Evolutionary conservation across 352 stramenopile species (phyloP).

Genomic region (Globisporangium canariense): DNA sequence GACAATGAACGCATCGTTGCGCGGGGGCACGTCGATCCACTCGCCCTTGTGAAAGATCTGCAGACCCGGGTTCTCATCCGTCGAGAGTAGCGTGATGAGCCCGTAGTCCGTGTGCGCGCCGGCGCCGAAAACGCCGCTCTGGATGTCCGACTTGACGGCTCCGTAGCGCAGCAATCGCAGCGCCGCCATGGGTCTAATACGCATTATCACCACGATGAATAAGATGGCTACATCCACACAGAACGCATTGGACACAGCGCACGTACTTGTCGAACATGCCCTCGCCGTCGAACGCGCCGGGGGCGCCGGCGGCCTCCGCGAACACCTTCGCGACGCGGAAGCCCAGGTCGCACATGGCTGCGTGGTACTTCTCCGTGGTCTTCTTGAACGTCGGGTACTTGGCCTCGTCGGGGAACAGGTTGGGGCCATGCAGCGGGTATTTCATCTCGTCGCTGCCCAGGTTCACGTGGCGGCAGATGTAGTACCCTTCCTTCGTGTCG

Average conservation of each 20-base stretch:
- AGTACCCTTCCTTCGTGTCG: conserved; percentile 78
- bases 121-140: conserved; percentile 60
- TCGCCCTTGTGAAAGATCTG: conserved; percentile 53
- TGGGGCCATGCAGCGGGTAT: conserved; percentile 58
- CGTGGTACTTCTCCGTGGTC: conserved; percentile 51
- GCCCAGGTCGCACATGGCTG: conserved; percentile 44
- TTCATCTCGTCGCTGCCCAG: conserved; percentile 51
- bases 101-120: conserved; percentile 80
- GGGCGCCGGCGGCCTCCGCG: conserved; percentile 45
- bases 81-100: conserved; percentile 65
- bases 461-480: conserved; percentile 68
- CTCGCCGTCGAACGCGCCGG: conserved; percentile 38
- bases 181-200: conserved; percentile 57
- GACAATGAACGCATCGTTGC: conserved; percentile 55
- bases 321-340: conserved; percentile 55
- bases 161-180: conserved; percentile 78
- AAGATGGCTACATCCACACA: neutral
- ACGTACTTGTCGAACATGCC: conserved; percentile 62
- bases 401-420: conserved; percentile 48
- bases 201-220: neutral
- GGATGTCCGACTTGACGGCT: conserved; percentile 55
- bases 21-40: conserved; percentile 62
- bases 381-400: conserved; percentile 46
- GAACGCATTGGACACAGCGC: neutral
- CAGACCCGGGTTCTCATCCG: conserved; percentile 48